Base-by-base conservation (phyloP, 2,329 filamentous ascomycete genomes). In the Geosmithia flava region DNA sequence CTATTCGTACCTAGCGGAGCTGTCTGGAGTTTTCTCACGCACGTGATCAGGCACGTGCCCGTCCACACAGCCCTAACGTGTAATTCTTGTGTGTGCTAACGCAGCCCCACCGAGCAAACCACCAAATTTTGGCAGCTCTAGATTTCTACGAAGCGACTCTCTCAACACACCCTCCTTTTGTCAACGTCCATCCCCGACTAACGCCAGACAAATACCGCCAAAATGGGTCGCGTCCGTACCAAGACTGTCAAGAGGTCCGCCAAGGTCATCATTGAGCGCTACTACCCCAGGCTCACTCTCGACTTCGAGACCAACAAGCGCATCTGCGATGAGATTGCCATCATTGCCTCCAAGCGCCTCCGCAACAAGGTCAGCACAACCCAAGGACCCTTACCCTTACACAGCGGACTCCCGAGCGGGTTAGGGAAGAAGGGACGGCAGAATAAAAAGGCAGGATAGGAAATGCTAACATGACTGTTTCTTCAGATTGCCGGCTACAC, bases 231-330 rank as follows among this genome's bases (percentile, higher is more conserved):
- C 70, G 79, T 83, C 68, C 77, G 79, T 59, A 83, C 79, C 58
- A 83, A 83, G 75, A 83, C 79, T 54, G 77, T 80, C 61, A 81
- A 81, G 76, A 80, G 80, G 75, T 80, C 76, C 80, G 90, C 93
- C 78, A 98, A 98, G 87, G 89, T 96, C 81, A 91, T 97, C 78
- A 97, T 98, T 75, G 90, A 96, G 85, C 82, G 86, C 60, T 94
- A 93, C 80, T 94, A 95, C 78, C 93, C 93, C 68, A 89, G 88
- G 76, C 81, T 98, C 71, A 96, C 90, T 57, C 87, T 97, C 68
- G 93, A 98, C 80, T 98, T 98, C 78, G 93, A 98, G 85, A 95
- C 87, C 82, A 96, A 96, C 86, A 96, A 96, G 87, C 81, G 89
- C 66, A 94, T 97, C 67, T 97, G 93, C 79, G 93, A 97, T 89